Evolutionary conservation across 139 green algal genomes (phyloP), one percentile per base, ranked within the genome.

Genomic region (Mychonastes homosphaera): DNA sequence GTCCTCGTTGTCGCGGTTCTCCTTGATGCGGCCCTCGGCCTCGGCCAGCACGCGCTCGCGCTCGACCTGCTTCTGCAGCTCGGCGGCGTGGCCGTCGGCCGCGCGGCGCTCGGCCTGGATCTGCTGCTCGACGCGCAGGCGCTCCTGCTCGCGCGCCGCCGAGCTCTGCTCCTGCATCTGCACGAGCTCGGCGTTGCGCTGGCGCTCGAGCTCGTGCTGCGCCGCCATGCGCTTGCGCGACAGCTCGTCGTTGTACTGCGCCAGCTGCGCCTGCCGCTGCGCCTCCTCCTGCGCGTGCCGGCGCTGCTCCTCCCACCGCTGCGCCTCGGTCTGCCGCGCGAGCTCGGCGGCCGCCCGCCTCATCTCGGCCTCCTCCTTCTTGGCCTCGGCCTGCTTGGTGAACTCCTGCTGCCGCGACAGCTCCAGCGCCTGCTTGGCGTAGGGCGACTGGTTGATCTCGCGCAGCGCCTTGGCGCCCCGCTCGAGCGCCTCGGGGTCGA

Each of bases 401-500:
- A 82, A 18, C 70, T 99, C 93, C 70, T 99, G 90, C 56, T 87
- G 67, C 54, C 81, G 80, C 30, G 84, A 76, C 8, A 95, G 69
- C 16, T 97, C 89, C 35, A 98, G 77, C 0, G 92, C 90, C 79
- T 88, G 72, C 72, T 98, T 99, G 1, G 91, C 91, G 49, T 94
- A 80, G 1, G 87, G 74, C 0, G 84, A 95, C 48, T 67, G 65
- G 54, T 98, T 91, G 45, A 99, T 99, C 57, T 99, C 93, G 5
- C 90, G 59, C 21, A 99, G 67, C 12, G 91, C 93, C 69, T 95
- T 95, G 2, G 93, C 93, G 30, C 88, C 93, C 9, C 93, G 70
- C 70, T 99, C 93, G 18, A 96, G 73, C 16, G 88, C 89, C 62
- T 99, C 93, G 7, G 93, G 91, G 67, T 99, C 93, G 51, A 97